Evolutionary conservation across 257 asterid species (phyloP), one percentile per base, ranked within the genome.

Genomic region (Primulina eburnea): DNA sequence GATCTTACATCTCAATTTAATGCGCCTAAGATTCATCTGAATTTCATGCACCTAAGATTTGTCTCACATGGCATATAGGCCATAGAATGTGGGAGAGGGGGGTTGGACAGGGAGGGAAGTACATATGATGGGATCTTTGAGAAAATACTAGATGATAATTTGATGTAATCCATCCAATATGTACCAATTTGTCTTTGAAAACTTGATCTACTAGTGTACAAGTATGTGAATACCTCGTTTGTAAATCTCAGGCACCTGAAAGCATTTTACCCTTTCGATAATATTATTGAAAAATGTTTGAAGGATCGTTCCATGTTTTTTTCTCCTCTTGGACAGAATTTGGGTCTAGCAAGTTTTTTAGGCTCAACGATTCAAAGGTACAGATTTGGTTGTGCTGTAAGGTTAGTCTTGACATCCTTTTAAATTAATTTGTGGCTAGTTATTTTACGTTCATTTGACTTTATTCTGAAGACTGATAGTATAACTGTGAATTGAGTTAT

Each of bases 321-420:
- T 53, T 10, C 57, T 73, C 69, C n/a, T 60, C 56, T 71, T 79
- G 75, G 53, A 64, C 94, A 93, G 99, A 88, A 71, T 78, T 89
- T 64, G 97, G 97, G 70, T 80, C 84, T 6, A 85, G 81, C 73
- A 86, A 81, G 86, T 94, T 89, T 80, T 87, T 81, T 82, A 87
- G 97, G 91, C 99, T 94, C 74, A 87, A 89, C 64, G 96, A 94
- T 82, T 67, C 74, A 52, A 94, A 89, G 88, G 97, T 91, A 59
- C 80, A 86, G 70, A 85, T 77, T 70, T 94, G 99, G 99, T 74
- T 94, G 74, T 78, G 82, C 82, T 85, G 76, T 70, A 94, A 94
- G 99, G 99, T 90, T 58, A 76, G 95, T 77, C 70, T 71, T 60
- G 34, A 61, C 71, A 62, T 75, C 59, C 71, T 76, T 70, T 75